phyloP scores from a whole-genome alignment of 2,329 filamentous ascomycete species.

The Trichophaea hybrida region DNA sequence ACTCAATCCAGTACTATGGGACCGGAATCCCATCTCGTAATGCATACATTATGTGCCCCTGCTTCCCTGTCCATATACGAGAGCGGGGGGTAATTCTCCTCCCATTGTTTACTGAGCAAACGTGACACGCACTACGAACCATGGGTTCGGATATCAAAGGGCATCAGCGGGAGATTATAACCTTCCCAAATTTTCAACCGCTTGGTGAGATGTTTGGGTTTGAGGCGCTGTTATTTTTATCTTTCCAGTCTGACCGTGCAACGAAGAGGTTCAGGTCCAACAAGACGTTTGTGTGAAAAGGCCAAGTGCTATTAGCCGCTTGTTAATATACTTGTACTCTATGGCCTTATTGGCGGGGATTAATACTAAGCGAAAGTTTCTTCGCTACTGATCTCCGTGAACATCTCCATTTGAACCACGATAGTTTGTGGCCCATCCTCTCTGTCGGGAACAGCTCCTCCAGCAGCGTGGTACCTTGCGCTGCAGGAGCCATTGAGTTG shows the following conservation, averaged over 20 bases:
- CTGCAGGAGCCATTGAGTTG: neutral
- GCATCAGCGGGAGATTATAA: neutral
- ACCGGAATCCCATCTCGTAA: neutral
- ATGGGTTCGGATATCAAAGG: neutral
- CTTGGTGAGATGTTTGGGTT: neutral
- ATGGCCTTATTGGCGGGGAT: neutral
- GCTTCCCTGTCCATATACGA: neutral
- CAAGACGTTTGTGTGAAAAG: neutral
- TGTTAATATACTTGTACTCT: neutral
- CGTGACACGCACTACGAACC: neutral
- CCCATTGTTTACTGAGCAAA: neutral
- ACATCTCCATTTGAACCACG: neutral
- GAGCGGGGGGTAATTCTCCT: neutral
- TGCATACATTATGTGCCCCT: neutral
- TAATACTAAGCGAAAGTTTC: neutral
- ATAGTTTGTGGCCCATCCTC: neutral
- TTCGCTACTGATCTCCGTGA: slow-evolving; percentile 6
- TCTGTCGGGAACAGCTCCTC: neutral
- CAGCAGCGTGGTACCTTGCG: neutral
- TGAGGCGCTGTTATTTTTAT: neutral
- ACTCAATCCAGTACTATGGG: neutral
- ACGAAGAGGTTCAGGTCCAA: neutral
- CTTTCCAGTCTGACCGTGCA: neutral
- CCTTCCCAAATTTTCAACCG: neutral
- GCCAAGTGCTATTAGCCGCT: neutral